Evolutionary conservation across 2,329 filamentous ascomycete species (phyloP).

Genomic region (Diaporthe citriasiana): DNA sequence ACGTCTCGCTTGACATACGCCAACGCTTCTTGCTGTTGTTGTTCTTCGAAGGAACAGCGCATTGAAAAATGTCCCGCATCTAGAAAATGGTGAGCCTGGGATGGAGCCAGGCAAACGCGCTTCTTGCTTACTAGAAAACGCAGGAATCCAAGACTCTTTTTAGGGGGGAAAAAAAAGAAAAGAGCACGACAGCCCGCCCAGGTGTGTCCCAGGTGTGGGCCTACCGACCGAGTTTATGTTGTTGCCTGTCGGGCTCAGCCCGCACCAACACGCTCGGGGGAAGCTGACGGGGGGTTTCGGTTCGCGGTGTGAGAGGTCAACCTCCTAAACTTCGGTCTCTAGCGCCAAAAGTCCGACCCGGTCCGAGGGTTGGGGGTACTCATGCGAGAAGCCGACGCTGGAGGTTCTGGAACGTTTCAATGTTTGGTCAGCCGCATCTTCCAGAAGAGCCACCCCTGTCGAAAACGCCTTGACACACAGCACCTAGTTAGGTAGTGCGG

Average conservation of each 20-base stretch:
- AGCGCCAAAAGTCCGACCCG: not conserved
- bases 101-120: not conserved
- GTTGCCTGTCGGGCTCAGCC: slow-evolving; percentile 27
- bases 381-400: slow-evolving; percentile 10
- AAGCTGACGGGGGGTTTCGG: not conserved
- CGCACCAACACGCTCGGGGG: not conserved
- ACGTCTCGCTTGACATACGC: not conserved
- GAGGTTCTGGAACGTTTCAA: not conserved
- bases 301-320: not conserved
- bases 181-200: not conserved
- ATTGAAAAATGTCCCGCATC: not conserved
- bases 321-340: not conserved
- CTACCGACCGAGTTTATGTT: slow-evolving; percentile 5
- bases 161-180: not conserved
- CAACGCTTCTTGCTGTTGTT: too few relatives aligned
- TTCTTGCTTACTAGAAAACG: not conserved
- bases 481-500: not conserved
- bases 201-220: slow-evolving; percentile 9
- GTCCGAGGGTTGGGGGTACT: not conserved
- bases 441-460: not conserved
- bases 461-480: slow-evolving; percentile 10
- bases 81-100: not conserved
- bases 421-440: not conserved
- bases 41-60: not conserved
- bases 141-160: not conserved